A percentile compares a stretch with the other conserved stretches of the same genome.
Evolutionary conservation across 2,329 filamentous ascomycete genomes (phyloP).

Genomic region (Phoma sp.): DNA sequence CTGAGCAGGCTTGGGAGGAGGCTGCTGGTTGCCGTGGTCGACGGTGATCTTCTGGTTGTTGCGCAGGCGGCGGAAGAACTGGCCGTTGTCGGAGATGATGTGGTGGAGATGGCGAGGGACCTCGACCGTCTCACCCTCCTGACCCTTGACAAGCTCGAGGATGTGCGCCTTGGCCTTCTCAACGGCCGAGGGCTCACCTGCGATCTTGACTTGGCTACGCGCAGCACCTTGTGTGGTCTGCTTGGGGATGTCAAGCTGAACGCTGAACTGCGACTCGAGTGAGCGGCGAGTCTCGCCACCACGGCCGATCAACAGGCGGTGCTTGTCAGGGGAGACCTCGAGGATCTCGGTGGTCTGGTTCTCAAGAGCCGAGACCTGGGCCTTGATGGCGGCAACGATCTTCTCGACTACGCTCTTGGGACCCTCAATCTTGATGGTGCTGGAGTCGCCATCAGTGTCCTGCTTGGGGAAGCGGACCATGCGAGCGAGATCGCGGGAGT

Average conservation of each 20-base stretch:
- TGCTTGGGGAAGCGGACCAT: constrained; percentile 95
- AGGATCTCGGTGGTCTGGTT: constrained; percentile 79
- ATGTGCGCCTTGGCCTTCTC: constrained; percentile 89
- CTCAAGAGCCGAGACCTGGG: constrained; percentile 81
- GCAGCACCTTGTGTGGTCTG: constrained; percentile 72
- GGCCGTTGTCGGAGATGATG: constrained; percentile 82
- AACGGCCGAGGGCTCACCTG: constrained; percentile 78
- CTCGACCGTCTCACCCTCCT: constrained; percentile 85
- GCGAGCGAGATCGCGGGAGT: constrained; percentile 80
- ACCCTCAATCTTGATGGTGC: constrained; percentile 86
- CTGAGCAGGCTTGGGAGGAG: constrained; percentile 72
- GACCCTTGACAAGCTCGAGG: constrained; percentile 76
- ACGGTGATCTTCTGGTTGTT: constrained; percentile 88
- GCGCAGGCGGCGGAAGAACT: constrained; percentile 89
- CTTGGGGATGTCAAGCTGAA: constrained; percentile 88
- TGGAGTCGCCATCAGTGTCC: constrained; percentile 78
- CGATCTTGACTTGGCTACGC: constrained; percentile 84
- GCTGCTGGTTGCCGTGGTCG: constrained; percentile 82
- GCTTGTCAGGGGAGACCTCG: constrained; percentile 88
- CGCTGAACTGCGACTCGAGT: constrained; percentile 83
- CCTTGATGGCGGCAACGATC: constrained; percentile 81
- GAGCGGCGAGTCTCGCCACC: constrained; percentile 86
- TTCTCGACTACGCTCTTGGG: constrained; percentile 84
- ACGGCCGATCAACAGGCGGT: constrained; percentile 87
- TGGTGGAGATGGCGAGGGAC: constrained; percentile 86